These are phyloP conservation scores for Silene coronaria DNA, from an alignment of 179 eudicot species.

Conservation along the genomic window DNA sequence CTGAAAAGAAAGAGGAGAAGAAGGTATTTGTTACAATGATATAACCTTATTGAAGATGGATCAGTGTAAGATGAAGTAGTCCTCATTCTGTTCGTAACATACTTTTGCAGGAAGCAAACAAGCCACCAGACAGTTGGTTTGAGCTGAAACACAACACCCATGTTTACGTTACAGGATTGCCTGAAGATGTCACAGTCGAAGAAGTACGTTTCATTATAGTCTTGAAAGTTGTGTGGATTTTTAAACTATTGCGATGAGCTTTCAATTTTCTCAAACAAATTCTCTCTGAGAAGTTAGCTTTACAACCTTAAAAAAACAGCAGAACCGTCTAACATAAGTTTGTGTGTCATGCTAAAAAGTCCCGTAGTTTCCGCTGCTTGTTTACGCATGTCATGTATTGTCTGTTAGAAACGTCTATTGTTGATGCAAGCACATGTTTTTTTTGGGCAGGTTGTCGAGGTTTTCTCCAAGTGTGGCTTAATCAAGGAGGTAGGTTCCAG, in stretches of 20 bases:
- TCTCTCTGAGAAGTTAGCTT: neutral
- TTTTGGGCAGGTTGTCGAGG: constrained; percentile 68
- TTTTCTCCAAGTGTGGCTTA: constrained; percentile 91
- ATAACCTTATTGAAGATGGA: constrained; percentile 11
- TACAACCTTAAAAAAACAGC: neutral
- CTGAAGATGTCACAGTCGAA: constrained; percentile 86
- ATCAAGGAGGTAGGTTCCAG: constrained; percentile 64
- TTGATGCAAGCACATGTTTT: neutral
- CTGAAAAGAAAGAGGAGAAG: constrained; percentile 68
- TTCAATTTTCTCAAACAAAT: neutral
- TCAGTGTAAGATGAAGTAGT: neutral
- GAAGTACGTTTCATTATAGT: constrained; percentile 49
- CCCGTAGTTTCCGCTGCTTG: neutral
- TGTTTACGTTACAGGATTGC: constrained; percentile 88
- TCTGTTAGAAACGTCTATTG: neutral
- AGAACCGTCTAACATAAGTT: neutral
- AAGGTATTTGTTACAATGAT: constrained; percentile 36
- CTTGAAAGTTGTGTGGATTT: neutral
- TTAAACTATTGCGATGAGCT: neutral
- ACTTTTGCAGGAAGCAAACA: constrained; percentile 70
- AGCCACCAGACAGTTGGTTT: constrained; percentile 95
- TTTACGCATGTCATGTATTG: constrained; percentile 4
- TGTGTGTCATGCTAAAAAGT: neutral
- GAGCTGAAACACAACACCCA: constrained; percentile 87
- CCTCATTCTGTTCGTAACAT: neutral